These are phyloP conservation scores for baker's yeast (Saccharomyces cerevisiae) DNA, from an alignment of 805 yeast genomes.

Conservation along the genomic window DNA sequence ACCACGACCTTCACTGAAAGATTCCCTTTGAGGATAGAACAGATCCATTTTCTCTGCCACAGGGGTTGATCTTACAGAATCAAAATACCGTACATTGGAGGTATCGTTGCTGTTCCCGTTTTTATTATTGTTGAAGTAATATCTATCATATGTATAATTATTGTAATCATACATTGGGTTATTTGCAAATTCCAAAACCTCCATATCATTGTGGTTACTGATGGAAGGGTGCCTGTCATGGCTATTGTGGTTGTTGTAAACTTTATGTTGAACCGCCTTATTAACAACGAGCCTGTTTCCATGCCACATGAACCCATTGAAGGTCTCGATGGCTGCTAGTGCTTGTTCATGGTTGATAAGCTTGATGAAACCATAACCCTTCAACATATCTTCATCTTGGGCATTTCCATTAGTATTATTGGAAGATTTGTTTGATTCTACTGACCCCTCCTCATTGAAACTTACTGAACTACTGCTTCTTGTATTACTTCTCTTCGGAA, in stretches of 20 bases:
- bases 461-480: slow-evolving; percentile 8
- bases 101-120: neutral
- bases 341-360: slow-evolving; percentile 43
- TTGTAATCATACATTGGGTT: neutral
- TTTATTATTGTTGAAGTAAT: slow-evolving; percentile 9
- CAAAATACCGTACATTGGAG: neutral
- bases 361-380: slow-evolving; percentile 49
- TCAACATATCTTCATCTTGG: slow-evolving; percentile 15
- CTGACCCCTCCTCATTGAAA: neutral
- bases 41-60: neutral
- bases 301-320: slow-evolving; percentile 38
- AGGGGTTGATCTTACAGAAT: neutral
- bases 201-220: neutral
- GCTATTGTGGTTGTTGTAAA: neutral
- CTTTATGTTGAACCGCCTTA: slow-evolving; percentile 34
- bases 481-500: slow-evolving; percentile 20
- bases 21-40: neutral
- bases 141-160: neutral
- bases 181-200: neutral
- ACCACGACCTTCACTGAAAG: neutral
- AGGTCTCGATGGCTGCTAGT: slow-evolving; percentile 38
- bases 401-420: neutral
- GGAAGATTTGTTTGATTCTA: neutral
- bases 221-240: neutral
- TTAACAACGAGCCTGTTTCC: slow-evolving; percentile 22